Base-by-base conservation (phyloP, 176 grass and related monocot genomes). In the Musa acuminata region DNA sequence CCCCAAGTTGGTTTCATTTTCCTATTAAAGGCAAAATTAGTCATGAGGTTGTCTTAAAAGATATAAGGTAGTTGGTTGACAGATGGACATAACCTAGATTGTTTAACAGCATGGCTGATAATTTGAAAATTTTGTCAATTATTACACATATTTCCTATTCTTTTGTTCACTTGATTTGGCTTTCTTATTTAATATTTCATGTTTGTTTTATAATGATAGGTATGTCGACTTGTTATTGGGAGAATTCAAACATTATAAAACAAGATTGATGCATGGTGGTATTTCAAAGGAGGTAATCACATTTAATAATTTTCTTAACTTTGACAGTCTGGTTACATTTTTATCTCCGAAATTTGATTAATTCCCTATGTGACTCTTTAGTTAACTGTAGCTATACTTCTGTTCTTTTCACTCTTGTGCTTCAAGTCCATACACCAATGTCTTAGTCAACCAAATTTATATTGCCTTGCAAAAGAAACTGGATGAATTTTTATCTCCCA, bases 211-310 rank as follows among this genome's bases (percentile, higher is more conserved):
- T 51, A 1, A 8, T 70, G 49, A 72, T 80, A 99, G 96, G 71
- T 99, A 99, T 54, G 81, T 99, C 74, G 96, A 99, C 83, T 87
- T 99, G 75, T 84, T 99, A 77, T 84, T 99, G 84, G 91, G 96
- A 62, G 96, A 99, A 87, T 95, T 99, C 80, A 99, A 99, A 66
- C 91, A 99, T 75, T 99, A 87, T 79, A 99, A 89, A 83, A 99
- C 96, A 87, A 91, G 96, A 85, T 85, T 99, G 75, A 86, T 87
- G 72, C 88, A 94, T 84, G 91, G 87, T 80, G 91, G 88, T 75
- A 89, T 99, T 82, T 89, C 88, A 26, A 95, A 86, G 80, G 88
- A 99, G 91, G 96, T 99, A 78, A 51, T 8, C 13, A 51, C 17
- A 50, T 21, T 70, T 70, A 13, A 50, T 70, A 49, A 13, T 49